These are phyloP conservation scores for Prunus dulcis DNA, from an alignment of 306 rosid species.

Conservation along the genomic window DNA sequence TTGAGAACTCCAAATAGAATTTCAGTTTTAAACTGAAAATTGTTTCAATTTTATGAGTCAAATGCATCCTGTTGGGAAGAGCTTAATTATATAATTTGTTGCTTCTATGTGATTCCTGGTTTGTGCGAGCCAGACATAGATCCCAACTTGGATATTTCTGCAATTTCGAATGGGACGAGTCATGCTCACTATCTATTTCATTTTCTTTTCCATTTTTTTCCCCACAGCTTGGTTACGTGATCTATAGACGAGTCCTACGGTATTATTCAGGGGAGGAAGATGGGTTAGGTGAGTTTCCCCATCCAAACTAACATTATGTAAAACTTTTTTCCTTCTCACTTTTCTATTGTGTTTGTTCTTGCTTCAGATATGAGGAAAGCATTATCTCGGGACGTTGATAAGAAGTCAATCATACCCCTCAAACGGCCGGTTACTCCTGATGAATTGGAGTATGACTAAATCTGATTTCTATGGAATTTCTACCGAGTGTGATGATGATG, in stretches of 20 bases:
- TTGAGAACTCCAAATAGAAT: background rate
- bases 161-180: background rate
- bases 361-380: slow-evolving; percentile 97
- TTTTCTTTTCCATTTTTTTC: slow-evolving; percentile 3
- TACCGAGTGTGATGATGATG: slow-evolving; percentile 12
- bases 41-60: background rate
- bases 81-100: background rate
- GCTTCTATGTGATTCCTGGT: background rate
- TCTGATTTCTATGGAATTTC: slow-evolving; percentile 25
- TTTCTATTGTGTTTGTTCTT: slow-evolving; percentile 13
- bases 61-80: background rate
- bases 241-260: slow-evolving; percentile 89
- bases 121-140: background rate
- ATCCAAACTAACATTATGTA: background rate
- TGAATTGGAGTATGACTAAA: slow-evolving; percentile 89
- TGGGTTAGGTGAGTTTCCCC: slow-evolving; percentile 69
- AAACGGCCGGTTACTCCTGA: slow-evolving; percentile 94
- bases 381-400: slow-evolving; percentile 84
- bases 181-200: slow-evolving; percentile 11
- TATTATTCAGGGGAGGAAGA: slow-evolving; percentile 99
- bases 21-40: background rate
- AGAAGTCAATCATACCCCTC: slow-evolving; percentile 91
- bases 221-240: slow-evolving; percentile 84
- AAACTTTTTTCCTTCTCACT: slow-evolving; percentile 8
- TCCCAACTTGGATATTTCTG: background rate